These are phyloP conservation scores for Saccharomycopsis sp. DNA, from an alignment of 805 yeast genomes.

Conservation along the genomic window DNA sequence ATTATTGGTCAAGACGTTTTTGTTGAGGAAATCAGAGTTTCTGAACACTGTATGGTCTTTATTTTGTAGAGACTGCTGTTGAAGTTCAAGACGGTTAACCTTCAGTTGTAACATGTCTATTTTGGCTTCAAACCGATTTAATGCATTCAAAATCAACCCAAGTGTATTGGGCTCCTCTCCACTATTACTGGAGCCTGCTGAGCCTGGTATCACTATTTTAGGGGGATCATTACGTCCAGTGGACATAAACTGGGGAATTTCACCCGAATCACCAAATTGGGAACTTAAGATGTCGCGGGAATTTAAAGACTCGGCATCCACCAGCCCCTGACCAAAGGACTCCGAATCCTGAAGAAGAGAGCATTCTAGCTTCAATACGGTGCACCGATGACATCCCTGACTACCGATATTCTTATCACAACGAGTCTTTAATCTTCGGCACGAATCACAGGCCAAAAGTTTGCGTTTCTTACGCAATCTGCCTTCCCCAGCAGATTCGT, in stretches of 20 bases:
- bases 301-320: not conserved
- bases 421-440: slow-evolving; percentile 51
- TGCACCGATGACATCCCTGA: slow-evolving; percentile 45
- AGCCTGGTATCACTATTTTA: not conserved
- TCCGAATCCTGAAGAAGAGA: slow-evolving; percentile 34
- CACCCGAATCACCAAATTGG: slow-evolving; percentile 2
- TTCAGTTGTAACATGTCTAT: slow-evolving; percentile 24
- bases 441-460: slow-evolving; percentile 35
- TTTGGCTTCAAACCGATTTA: slow-evolving; percentile 27
- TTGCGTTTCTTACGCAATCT: slow-evolving; percentile 3
- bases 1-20: not conserved
- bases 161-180: not conserved
- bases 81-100: slow-evolving; percentile 24
- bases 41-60: not conserved
- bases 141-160: slow-evolving; percentile 16
- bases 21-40: not conserved
- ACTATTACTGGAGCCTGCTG: not conserved
- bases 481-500: not conserved
- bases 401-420: slow-evolving; percentile 39
- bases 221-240: slow-evolving; percentile 6
- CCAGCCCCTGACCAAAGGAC: slow-evolving; percentile 13
- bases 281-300: not conserved
- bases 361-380: slow-evolving; percentile 40
- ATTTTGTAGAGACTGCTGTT: slow-evolving; percentile 21
- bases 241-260: not conserved